Conservation (phyloP, 306 rosid species). For the Begonia fuchsioides region DNA sequence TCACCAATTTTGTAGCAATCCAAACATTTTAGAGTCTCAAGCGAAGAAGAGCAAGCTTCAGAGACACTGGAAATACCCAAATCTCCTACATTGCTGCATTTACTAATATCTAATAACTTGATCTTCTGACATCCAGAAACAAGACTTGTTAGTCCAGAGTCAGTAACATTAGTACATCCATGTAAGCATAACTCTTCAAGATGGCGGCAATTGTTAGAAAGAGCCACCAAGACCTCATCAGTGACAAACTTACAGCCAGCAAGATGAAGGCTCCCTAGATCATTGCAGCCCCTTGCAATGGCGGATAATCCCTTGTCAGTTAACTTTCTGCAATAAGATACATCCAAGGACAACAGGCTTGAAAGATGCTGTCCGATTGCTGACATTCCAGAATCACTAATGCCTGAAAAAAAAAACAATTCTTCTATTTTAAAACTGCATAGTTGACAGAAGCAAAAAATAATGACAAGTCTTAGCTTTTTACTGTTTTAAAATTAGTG, state of each 20-base stretch:
- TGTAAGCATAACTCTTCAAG: constrained; percentile 58
- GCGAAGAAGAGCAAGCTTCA: constrained; percentile 48
- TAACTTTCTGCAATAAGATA: constrained; percentile 75
- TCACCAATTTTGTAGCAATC: constrained; percentile 81
- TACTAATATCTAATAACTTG: constrained; percentile 49
- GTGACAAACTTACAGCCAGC: constrained; percentile 64
- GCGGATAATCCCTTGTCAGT: constrained; percentile 69
- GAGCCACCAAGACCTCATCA: constrained; percentile 36
- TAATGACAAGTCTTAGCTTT: too few relatives aligned
- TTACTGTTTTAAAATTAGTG: too few relatives aligned
- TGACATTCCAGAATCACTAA: constrained; percentile 57
- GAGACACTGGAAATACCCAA: constrained; percentile 52
- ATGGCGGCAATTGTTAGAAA: constrained; percentile 50
- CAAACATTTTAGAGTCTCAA: constrained; percentile 61
- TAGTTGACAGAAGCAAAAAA: too few relatives aligned
- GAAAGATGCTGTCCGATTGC: constrained; percentile 67
- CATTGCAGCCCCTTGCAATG: constrained; percentile 69
- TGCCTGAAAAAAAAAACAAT: constrained; percentile 36
- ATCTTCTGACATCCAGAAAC: constrained; percentile 51
- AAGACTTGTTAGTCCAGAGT: constrained; percentile 50
- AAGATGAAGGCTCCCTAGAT: constrained; percentile 44
- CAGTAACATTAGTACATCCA: constrained; percentile 63
- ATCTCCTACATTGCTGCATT: constrained; percentile 72
- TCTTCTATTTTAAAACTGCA: too few relatives aligned
- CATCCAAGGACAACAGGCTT: constrained; percentile 57